Evolutionary conservation across 2,329 filamentous ascomycete species (phyloP).

Genomic region (Ascosphaera apis): DNA sequence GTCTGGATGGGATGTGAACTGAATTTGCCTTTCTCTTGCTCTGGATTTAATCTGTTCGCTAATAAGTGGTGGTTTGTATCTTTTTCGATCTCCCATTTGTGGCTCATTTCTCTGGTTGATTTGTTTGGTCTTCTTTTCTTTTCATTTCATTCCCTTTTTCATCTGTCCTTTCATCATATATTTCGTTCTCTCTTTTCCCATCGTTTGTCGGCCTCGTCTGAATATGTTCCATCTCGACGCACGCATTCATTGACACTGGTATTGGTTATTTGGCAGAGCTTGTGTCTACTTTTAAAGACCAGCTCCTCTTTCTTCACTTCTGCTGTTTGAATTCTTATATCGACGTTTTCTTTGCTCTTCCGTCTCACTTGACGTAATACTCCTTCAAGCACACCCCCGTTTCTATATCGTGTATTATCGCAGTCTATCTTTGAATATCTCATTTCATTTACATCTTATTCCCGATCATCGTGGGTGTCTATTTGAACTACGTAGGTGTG

Average conservation of each 20-base stretch:
- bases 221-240: too few species aligned
- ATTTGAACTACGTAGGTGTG: too few species aligned
- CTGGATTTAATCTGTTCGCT: neutral
- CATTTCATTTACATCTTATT: too few species aligned
- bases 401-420: too few species aligned
- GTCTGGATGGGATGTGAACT: neutral
- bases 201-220: too few species aligned
- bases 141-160: neutral
- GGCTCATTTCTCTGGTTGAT: neutral
- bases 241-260: too few species aligned
- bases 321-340: neutral
- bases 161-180: neutral
- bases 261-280: too few species aligned
- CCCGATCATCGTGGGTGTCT: too few species aligned
- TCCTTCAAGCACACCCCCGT: too few species aligned
- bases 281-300: too few species aligned
- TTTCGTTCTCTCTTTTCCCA: neutral
- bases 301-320: conserved; percentile 1
- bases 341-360: neutral
- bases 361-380: too few species aligned
- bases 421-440: too few species aligned
- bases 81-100: neutral
- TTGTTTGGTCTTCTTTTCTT: neutral
- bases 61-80: neutral
- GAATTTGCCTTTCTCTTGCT: neutral